Percentiles rank a stretch among this genome's conserved stretches.
Evolutionary conservation across 495 filamentous ascomycete genomes (phyloP).

Genomic region (Penicillium verhagenii): DNA sequence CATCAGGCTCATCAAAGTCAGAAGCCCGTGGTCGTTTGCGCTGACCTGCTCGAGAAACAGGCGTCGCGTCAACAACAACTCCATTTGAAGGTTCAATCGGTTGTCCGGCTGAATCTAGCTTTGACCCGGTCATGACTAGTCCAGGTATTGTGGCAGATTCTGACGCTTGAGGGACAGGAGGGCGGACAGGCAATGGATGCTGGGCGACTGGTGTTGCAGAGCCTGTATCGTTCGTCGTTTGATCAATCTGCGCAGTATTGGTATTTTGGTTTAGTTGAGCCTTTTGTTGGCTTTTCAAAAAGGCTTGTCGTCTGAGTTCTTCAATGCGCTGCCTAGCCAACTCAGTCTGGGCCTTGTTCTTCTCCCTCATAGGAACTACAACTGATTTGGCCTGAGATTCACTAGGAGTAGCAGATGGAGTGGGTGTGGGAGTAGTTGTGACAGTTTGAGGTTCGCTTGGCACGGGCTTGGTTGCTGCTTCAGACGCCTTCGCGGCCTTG

Average conservation of each 20-base stretch:
- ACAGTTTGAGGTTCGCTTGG: conserved; percentile 13
- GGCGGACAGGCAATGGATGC: conserved; percentile 46
- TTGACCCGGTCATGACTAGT: conserved; percentile 46
- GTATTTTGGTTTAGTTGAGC: neutral
- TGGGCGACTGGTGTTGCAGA: conserved; percentile 22
- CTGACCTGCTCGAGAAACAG: conserved; percentile 31
- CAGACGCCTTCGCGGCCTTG: conserved; percentile 40
- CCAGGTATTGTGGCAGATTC: conserved; percentile 49
- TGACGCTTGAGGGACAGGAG: conserved; percentile 30
- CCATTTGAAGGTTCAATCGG: conserved; percentile 7
- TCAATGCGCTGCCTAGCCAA: conserved; percentile 52
- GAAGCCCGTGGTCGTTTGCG: conserved; percentile 84
- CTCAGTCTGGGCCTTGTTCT: conserved; percentile 57
- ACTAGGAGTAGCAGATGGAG: conserved; percentile 4
- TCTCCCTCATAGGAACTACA: conserved; percentile 41
- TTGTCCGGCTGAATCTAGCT: conserved; percentile 6
- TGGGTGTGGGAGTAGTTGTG: neutral
- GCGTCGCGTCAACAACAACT: conserved; percentile 23
- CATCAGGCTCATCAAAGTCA: conserved; percentile 63
- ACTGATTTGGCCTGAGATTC: conserved; percentile 19
- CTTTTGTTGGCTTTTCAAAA: conserved; percentile 34
- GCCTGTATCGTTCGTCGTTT: neutral
- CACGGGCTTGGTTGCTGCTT: conserved; percentile 17
- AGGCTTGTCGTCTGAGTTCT: conserved; percentile 45
- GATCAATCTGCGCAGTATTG: neutral